A percentile compares a stretch with the other conserved stretches of the same genome.
These are phyloP conservation scores for Solanum pinnatisectum DNA, from an alignment of 257 asterid genomes.

Conservation along the genomic window DNA sequence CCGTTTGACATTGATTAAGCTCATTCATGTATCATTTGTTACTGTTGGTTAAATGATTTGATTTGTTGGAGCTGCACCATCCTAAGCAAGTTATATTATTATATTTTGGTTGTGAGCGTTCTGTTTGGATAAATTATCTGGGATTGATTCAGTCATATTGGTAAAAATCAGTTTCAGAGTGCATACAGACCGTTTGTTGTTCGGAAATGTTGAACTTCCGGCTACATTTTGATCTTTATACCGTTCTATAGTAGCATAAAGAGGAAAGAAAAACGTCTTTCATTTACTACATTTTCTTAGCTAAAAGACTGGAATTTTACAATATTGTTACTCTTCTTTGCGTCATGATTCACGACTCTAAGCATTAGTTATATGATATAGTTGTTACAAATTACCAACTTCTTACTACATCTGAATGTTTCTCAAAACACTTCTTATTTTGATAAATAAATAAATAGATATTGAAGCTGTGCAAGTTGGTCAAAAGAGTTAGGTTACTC, in stretches of 20 bases:
- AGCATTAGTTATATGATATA: background rate
- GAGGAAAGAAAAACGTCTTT: background rate
- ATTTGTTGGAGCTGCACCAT: background rate
- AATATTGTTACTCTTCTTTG: background rate
- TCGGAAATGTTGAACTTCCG: no score
- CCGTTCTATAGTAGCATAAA: background rate
- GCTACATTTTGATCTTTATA: background rate
- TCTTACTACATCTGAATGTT: background rate
- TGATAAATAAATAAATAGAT: background rate
- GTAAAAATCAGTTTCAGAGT: background rate
- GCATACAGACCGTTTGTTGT: no score
- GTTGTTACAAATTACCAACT: background rate
- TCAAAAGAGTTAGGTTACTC: background rate
- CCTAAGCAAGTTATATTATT: background rate
- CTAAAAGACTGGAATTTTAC: background rate
- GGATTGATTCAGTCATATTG: background rate
- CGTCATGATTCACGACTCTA: background rate
- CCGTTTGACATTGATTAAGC: background rate
- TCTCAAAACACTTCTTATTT: background rate
- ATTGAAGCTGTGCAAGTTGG: background rate
- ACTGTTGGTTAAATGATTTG: background rate
- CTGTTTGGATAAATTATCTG: background rate
- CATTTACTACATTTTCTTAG: background rate
- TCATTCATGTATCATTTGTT: background rate
- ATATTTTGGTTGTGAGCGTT: background rate